Conservation (phyloP, 2,329 filamentous ascomycete species). For the Epichloe glyceriae region DNA sequence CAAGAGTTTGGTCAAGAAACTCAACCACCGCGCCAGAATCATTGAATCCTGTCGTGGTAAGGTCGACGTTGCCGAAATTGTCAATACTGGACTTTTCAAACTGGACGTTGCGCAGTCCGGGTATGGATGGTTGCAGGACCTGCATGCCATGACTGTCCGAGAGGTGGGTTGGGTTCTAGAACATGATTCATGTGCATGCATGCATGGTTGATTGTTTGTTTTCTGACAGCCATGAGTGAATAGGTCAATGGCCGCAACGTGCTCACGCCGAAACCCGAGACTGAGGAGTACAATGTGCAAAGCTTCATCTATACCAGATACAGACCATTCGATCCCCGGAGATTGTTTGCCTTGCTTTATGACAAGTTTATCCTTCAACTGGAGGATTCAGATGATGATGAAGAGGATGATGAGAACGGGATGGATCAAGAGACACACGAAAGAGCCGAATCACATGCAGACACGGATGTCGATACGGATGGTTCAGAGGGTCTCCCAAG, state of each 20-base stretch:
- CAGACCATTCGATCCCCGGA: constrained; percentile 37
- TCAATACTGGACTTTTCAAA: constrained; percentile 53
- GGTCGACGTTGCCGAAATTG: constrained; percentile 48
- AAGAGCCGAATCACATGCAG: neutral
- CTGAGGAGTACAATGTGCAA: constrained; percentile 58
- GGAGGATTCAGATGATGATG: constrained; percentile 25
- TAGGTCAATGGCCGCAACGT: constrained; percentile 35
- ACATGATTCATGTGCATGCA: neutral
- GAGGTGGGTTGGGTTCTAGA: constrained; percentile 27
- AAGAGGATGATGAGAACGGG: constrained; percentile 19
- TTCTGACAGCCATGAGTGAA: neutral
- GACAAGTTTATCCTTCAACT: constrained; percentile 39
- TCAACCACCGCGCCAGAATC: constrained; percentile 56
- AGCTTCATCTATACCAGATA: constrained; percentile 56
- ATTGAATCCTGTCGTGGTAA: constrained; percentile 46
- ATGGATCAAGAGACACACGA: constrained; percentile 12
- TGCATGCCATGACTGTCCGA: constrained; percentile 53
- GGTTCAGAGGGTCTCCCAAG: constrained; percentile 6
- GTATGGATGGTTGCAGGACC: constrained; percentile 56
- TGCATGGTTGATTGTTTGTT: neutral
- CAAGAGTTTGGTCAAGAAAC: constrained; percentile 38
- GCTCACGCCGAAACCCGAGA: constrained; percentile 55
- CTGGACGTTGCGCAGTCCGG: constrained; percentile 51
- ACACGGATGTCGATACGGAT: constrained; percentile 11
- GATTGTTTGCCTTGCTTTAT: constrained; percentile 31